Percentiles rank a stretch among this genome's conserved stretches.
These are phyloP conservation scores for Populus hybrid DNA, from an alignment of 441 rosid genomes.

Conservation along the genomic window DNA sequence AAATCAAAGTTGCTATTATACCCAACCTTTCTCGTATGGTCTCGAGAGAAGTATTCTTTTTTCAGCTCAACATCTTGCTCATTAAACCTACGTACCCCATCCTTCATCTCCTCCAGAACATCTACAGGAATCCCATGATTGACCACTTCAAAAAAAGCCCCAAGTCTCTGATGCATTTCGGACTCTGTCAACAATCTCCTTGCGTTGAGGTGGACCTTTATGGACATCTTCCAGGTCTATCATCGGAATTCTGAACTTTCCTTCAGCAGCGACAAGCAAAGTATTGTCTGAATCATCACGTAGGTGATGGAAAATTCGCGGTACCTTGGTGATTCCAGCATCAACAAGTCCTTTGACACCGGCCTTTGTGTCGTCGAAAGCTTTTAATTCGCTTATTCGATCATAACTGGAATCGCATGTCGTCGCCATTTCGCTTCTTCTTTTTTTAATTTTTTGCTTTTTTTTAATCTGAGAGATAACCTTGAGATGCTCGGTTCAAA, in stretches of 20 bases:
- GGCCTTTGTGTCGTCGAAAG: slow-evolving; percentile 41
- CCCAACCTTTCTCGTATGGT: slow-evolving; percentile 14
- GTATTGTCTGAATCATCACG: neutral
- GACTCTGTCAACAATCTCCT: slow-evolving; percentile 7
- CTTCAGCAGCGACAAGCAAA: neutral
- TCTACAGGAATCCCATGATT: slow-evolving; percentile 37
- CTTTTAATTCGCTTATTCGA: slow-evolving; percentile 33
- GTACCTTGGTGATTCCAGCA: slow-evolving; percentile 33
- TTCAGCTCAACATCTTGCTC: slow-evolving; percentile 33
- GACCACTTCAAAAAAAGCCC: slow-evolving; percentile 32
- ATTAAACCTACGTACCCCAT: slow-evolving; percentile 36
- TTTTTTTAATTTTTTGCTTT: too few relatives aligned
- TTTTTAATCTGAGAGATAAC: neutral
- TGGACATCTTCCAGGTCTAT: slow-evolving; percentile 21
- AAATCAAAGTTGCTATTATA: slow-evolving; percentile 39
- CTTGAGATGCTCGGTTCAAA: neutral
- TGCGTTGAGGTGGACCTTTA: slow-evolving; percentile 3
- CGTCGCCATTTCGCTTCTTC: neutral
- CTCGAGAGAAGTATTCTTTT: slow-evolving; percentile 39
- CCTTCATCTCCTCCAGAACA: slow-evolving; percentile 39
- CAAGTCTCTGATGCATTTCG: slow-evolving; percentile 23
- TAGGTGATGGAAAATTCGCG: slow-evolving; percentile 36
- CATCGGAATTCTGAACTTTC: slow-evolving; percentile 15
- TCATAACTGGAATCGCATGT: neutral
- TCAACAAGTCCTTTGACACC: slow-evolving; percentile 53